Conservation (phyloP, 208 protist genomes). For the Leishmania tarentolae region DNA sequence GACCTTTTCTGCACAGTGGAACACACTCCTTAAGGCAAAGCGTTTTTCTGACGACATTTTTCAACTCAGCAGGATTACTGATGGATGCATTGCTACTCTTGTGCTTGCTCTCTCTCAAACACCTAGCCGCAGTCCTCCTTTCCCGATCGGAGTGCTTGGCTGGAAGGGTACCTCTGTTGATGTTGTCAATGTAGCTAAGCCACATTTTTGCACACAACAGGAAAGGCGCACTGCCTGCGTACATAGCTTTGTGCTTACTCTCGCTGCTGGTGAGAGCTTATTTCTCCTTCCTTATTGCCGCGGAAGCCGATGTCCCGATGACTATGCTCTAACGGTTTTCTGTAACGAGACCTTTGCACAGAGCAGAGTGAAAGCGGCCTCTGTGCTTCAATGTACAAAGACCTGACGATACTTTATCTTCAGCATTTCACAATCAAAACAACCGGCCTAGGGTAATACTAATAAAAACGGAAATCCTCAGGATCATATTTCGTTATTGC, state of each 20-base stretch:
- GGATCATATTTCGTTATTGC: neutral
- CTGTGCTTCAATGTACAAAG: slow-evolving; percentile 27
- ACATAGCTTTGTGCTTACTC: slow-evolving; percentile 21
- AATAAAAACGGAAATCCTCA: neutral
- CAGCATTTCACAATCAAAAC: neutral
- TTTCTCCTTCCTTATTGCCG: slow-evolving; percentile 35
- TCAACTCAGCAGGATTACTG: slow-evolving; percentile 34
- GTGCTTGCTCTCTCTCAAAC: slow-evolving; percentile 55
- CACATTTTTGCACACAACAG: slow-evolving; percentile 22
- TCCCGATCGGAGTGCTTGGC: slow-evolving; percentile 29
- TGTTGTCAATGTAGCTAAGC: slow-evolving; percentile 16
- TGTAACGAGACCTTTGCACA: slow-evolving; percentile 1
- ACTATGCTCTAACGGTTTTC: slow-evolving; percentile 27
- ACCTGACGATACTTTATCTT: neutral
- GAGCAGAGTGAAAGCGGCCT: slow-evolving; percentile 6
- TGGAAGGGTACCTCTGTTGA: slow-evolving; percentile 23
- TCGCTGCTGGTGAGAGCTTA: slow-evolving; percentile 13
- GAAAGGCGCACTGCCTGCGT: slow-evolving; percentile 26
- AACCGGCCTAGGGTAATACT: neutral
- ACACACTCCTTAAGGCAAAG: slow-evolving; percentile 22
- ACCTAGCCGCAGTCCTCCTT: slow-evolving; percentile 17
- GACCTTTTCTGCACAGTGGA: slow-evolving; percentile 34
- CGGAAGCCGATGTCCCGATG: slow-evolving; percentile 10
- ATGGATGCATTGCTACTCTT: slow-evolving; percentile 21
- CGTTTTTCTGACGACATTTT: slow-evolving; percentile 39